phyloP scores from a whole-genome alignment of 805 yeast genomes.

The Metschnikowia picachoensis region DNA sequence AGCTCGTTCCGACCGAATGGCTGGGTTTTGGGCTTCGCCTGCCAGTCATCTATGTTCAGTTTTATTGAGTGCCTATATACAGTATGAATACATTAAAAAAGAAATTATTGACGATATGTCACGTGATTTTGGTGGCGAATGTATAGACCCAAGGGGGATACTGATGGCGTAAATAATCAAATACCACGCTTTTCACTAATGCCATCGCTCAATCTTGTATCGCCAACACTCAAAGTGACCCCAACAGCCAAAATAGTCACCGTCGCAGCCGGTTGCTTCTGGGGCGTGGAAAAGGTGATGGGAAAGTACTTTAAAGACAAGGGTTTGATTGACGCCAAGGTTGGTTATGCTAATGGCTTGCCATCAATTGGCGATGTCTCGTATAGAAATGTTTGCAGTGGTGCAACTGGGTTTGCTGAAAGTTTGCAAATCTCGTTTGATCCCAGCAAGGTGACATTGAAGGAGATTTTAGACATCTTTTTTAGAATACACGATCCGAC shows the following conservation, averaged over 20 bases:
- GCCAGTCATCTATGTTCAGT: too few species aligned
- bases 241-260: slow-evolving; percentile 35
- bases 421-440: slow-evolving; percentile 79
- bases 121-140: slow-evolving; percentile 5
- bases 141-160: neutral
- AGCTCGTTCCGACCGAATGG: too few species aligned
- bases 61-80: too few species aligned
- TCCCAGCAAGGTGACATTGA: slow-evolving; percentile 56
- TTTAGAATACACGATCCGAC: slow-evolving; percentile 96
- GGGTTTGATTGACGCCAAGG: slow-evolving; percentile 72
- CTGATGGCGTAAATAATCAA: too few species aligned
- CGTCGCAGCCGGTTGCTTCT: slow-evolving; percentile 66
- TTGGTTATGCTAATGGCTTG: slow-evolving; percentile 87
- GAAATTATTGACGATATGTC: slow-evolving; percentile 12
- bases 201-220: slow-evolving; percentile 16
- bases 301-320: slow-evolving; percentile 61
- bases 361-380: slow-evolving; percentile 42
- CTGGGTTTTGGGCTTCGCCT: too few species aligned
- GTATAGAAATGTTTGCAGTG: slow-evolving; percentile 72
- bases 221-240: slow-evolving; percentile 35
- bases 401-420: slow-evolving; percentile 77
- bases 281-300: slow-evolving; percentile 88
- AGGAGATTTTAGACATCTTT: slow-evolving; percentile 73
- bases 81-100: too few species aligned
- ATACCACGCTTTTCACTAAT: neutral